Conservation (phyloP, 2,329 filamentous ascomycete genomes). For the Simplicillium aogashimaense region DNA sequence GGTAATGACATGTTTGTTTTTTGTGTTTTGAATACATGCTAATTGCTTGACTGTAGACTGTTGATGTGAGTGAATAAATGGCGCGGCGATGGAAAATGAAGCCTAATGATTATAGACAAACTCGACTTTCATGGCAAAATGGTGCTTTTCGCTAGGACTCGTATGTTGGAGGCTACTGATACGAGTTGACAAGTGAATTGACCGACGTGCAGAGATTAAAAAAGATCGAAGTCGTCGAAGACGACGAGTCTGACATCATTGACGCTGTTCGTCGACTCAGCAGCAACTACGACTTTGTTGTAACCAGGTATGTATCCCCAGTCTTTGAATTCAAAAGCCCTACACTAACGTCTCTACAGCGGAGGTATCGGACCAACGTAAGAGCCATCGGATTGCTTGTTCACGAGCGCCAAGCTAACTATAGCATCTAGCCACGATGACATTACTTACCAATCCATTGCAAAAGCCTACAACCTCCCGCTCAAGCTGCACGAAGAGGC, state of each 20-base stretch:
- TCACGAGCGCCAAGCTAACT: conserved; percentile 9
- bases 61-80: neutral
- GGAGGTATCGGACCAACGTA: conserved; percentile 94
- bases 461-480: conserved; percentile 72
- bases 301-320: conserved; percentile 41
- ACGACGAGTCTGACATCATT: conserved; percentile 83
- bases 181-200: neutral
- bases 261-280: conserved; percentile 86
- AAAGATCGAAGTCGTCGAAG: conserved; percentile 84
- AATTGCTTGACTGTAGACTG: conserved; percentile 12
- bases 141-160: conserved; percentile 24
- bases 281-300: conserved; percentile 81
- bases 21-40: conserved; percentile 81
- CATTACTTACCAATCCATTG: conserved; percentile 92
- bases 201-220: conserved; percentile 52
- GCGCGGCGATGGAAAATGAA: neutral
- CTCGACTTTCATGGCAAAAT: conserved; percentile 53
- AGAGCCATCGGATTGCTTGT: conserved; percentile 17
- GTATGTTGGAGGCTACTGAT: conserved; percentile 2
- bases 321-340: no score
- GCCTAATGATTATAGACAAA: conserved; percentile 42
- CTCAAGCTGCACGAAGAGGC: conserved; percentile 70
- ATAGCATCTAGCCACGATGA: conserved; percentile 68
- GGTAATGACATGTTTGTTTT: conserved; percentile 21
- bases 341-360: conserved; percentile 23